Conservation (phyloP, 2,329 filamentous ascomycete genomes). For the Aspergillus pseudoglaucus region DNA sequence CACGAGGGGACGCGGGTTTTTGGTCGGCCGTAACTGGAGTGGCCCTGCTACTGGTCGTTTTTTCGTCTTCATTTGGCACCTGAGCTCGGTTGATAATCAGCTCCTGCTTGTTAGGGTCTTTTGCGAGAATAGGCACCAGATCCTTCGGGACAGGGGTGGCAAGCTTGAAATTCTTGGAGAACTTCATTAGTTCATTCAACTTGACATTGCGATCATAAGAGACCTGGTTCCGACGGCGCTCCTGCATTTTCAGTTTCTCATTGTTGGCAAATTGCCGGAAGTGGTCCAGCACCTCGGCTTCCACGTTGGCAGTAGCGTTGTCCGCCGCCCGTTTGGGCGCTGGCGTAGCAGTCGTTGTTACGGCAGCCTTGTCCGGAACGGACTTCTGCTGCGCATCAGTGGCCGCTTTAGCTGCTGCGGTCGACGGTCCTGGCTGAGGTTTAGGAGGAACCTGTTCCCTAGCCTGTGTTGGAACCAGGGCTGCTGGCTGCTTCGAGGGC, state of each 20-base stretch:
- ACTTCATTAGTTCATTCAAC: slow-evolving; percentile 89
- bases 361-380: slow-evolving; percentile 15
- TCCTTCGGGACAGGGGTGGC: slow-evolving; percentile 87
- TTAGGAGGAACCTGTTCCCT: slow-evolving; percentile 19
- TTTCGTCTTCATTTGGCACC: slow-evolving; percentile 58
- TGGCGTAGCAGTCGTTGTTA: slow-evolving; percentile 42
- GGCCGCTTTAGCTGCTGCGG: slow-evolving; percentile 15
- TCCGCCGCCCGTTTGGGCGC: slow-evolving; percentile 37
- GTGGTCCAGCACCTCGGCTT: slow-evolving; percentile 54
- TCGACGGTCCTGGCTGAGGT: slow-evolving; percentile 16
- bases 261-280: slow-evolving; percentile 59
- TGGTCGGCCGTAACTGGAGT: slow-evolving; percentile 42
- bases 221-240: slow-evolving; percentile 50
- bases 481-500: slow-evolving; percentile 73
- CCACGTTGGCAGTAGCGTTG: slow-evolving; percentile 55
- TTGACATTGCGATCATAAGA: slow-evolving; percentile 81
- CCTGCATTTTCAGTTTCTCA: slow-evolving; percentile 56
- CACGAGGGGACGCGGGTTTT: slow-evolving; percentile 43
- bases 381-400: slow-evolving; percentile 21
- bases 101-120: slow-evolving; percentile 90
- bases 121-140: slow-evolving; percentile 88
- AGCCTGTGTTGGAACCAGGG: slow-evolving; percentile 20
- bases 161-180: slow-evolving; percentile 89
- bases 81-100: slow-evolving; percentile 86
- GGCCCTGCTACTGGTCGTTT: slow-evolving; percentile 40